phyloP scores from a whole-genome alignment of 129 eudicot genomes.

The Apium graveolens region DNA sequence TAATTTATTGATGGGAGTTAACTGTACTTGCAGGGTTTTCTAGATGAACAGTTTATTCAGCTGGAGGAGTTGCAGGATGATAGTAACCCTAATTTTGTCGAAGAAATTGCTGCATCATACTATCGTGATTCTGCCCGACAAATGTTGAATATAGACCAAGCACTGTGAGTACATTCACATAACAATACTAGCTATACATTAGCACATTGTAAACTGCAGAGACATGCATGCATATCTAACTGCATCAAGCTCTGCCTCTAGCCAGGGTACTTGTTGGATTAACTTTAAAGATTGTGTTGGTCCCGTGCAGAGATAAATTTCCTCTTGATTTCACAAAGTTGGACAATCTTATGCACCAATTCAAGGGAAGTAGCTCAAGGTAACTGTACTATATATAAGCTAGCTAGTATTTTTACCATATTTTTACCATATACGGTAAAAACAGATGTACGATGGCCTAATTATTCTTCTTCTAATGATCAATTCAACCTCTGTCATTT shows the following conservation, averaged over 20 bases:
- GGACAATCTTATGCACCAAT: conserved; percentile 75
- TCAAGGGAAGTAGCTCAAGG: conserved; percentile 80
- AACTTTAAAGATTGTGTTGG: neutral
- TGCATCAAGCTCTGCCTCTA: neutral
- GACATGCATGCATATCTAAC: neutral
- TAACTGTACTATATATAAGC: neutral
- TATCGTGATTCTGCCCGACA: conserved; percentile 76
- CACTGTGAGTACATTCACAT: conserved; percentile 39
- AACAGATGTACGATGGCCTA: neutral
- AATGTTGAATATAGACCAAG: conserved; percentile 63
- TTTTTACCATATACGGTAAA: no score
- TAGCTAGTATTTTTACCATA: no score
- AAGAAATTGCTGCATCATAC: conserved; percentile 75
- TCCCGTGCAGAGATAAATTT: conserved; percentile 43
- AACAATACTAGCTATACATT: neutral
- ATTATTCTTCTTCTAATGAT: no score
- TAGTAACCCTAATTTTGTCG: conserved; percentile 80
- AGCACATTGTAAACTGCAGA: neutral
- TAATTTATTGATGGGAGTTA: neutral
- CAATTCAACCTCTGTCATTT: neutral
- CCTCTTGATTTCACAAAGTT: conserved; percentile 62
- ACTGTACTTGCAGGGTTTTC: conserved; percentile 40
- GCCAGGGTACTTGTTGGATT: neutral
- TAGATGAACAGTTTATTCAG: conserved; percentile 76
- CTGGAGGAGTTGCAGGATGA: conserved; percentile 87